Evolutionary conservation across 2,329 filamentous ascomycete genomes (phyloP).

Genomic region (Pseudocercospora pini-densiflorae): DNA sequence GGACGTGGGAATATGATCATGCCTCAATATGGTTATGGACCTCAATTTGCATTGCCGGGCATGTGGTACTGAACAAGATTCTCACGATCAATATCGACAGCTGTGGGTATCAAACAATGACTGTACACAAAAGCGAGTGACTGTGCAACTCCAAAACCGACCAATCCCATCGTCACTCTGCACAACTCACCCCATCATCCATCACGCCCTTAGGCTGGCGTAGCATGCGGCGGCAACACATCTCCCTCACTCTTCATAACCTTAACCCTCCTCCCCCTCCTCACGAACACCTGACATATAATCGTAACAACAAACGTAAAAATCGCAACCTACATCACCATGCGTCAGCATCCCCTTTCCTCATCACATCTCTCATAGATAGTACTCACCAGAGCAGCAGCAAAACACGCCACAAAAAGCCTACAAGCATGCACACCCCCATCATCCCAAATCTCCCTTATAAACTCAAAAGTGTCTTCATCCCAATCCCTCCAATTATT

Average conservation of each 20-base stretch:
- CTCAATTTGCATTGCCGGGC: not conserved
- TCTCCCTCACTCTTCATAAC: not conserved
- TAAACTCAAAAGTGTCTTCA: not conserved
- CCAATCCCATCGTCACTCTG: too few species aligned
- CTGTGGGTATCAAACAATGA: not conserved
- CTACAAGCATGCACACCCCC: not conserved
- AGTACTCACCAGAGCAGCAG: not conserved
- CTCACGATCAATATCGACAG: not conserved
- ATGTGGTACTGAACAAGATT: not conserved
- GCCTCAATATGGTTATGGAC: not conserved
- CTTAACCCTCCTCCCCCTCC: not conserved
- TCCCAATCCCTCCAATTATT: not conserved
- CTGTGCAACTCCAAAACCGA: too few species aligned
- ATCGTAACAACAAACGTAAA: not conserved
- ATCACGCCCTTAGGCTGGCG: not conserved
- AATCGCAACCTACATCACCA: not conserved
- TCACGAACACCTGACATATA: not conserved
- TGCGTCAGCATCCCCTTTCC: too few species aligned
- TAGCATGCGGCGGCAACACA: not conserved
- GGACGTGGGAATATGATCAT: not conserved
- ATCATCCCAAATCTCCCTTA: not conserved
- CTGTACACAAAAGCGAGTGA: not conserved
- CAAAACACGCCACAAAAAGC: slow-evolving; percentile 12
- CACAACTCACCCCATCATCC: not conserved
- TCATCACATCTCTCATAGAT: too few species aligned